A percentile compares a stretch with the other conserved stretches of the same genome.
These are phyloP conservation scores for Fusarium sulawesiense DNA, from an alignment of 2,329 filamentous ascomycete genomes.

Conservation along the genomic window DNA sequence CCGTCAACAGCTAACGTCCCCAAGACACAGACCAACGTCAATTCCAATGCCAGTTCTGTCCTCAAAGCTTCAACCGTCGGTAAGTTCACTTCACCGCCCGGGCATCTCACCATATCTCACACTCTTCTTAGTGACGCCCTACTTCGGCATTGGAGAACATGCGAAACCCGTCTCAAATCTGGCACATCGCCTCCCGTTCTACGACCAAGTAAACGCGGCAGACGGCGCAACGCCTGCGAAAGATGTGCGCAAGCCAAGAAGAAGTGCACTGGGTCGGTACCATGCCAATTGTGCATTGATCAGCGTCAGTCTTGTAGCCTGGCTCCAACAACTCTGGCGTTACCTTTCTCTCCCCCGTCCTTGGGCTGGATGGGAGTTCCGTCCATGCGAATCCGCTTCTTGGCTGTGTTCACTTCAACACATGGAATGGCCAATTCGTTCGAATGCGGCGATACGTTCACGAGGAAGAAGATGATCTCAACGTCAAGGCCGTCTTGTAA, in stretches of 20 bases:
- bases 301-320: slow-evolving; percentile 10
- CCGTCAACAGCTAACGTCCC: too few relatives aligned
- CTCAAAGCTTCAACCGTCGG: slow-evolving; percentile 18
- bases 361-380: not conserved
- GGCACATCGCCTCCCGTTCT: not conserved
- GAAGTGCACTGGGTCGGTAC: slow-evolving; percentile 4
- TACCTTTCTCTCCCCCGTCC: too few relatives aligned
- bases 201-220: not conserved
- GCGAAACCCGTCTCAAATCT: not conserved
- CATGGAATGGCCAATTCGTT: slow-evolving; percentile 21
- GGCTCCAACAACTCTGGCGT: not conserved
- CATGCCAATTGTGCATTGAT: slow-evolving; percentile 11
- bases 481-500: not conserved
- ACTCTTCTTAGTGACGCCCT: slow-evolving; percentile 10
- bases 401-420: slow-evolving; percentile 9
- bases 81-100: not conserved
- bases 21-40: not conserved
- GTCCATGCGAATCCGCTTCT: slow-evolving; percentile 1
- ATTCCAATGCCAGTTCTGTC: slow-evolving; percentile 4
- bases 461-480: not conserved
- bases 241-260: slow-evolving; percentile 16
- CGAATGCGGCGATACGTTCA: not conserved
- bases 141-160: slow-evolving; percentile 28
- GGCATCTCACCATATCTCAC: not conserved
- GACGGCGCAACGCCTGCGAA: slow-evolving; percentile 3